phyloP scores from a whole-genome alignment of 1,284 basidiomycete species.

The Ustilago lituana region DNA sequence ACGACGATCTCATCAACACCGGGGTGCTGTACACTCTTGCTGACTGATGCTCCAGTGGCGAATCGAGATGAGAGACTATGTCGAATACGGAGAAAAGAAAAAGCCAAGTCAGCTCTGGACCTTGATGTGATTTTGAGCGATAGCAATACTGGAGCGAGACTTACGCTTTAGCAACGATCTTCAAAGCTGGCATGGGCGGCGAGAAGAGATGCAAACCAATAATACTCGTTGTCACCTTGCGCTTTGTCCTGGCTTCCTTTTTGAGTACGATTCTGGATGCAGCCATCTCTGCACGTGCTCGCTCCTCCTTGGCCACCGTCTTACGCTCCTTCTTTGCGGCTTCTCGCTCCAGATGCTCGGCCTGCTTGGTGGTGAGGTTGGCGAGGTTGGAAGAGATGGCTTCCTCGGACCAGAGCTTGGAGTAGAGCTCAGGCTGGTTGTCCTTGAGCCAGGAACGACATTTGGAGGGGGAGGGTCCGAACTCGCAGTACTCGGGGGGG shows the following conservation, averaged over 20 bases:
- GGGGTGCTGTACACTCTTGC: conserved; percentile 61
- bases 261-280: conserved; percentile 59
- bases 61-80: conserved; percentile 59
- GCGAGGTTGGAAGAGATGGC: conserved; percentile 59
- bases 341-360: conserved; percentile 62
- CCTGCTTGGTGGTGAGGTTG: conserved; percentile 62
- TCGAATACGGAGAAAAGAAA: not conserved
- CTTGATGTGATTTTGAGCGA: no score
- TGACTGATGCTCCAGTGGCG: conserved; percentile 66
- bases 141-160: no score
- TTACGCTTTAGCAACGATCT: conserved; percentile 64
- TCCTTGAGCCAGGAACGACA: conserved; percentile 60
- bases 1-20: conserved; percentile 65
- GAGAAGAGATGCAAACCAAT: conserved; percentile 62
- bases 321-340: conserved; percentile 65
- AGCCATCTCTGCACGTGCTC: conserved; percentile 56
- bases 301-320: conserved; percentile 64
- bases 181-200: conserved; percentile 63
- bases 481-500: conserved; percentile 66
- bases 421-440: conserved; percentile 51
- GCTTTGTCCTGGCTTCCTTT: conserved; percentile 62
- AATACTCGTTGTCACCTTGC: conserved; percentile 64
- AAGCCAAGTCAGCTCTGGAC: conserved; percentile 2
- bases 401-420: conserved; percentile 59
- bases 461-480: conserved; percentile 58